Base-by-base conservation (phyloP, 805 yeast species). In the Metschnikowia lachancei region DNA sequence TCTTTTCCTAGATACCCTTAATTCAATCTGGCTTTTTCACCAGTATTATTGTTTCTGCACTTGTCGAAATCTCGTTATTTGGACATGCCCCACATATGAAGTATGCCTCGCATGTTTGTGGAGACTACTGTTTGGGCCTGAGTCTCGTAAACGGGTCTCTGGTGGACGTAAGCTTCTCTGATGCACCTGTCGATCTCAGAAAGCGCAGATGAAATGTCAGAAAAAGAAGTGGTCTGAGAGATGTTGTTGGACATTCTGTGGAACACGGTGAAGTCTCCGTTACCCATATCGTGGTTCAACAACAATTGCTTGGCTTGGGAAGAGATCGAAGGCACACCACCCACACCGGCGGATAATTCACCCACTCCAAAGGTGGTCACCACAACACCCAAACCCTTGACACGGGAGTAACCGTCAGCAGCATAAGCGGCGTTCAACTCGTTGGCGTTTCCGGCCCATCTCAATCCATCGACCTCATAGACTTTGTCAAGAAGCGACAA, bases 291-390 rank as follows among this genome's bases (percentile, higher is more conserved):
- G 70, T 86, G 95, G 67, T 86, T 94, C 65, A 86, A 74, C 61
- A 86, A 68, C 66, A 85, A 71, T 57, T 84, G 85, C 64, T 83
- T 77, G 55, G 84, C 80, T 64, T 83, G 88, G 33, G 95, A 78
- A 28, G 83, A 72, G 59, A 81, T 73, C 45, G 92, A 82, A 54
- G 96, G 95, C 47, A 85, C 75, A 58, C 96, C 96, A 37, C 91
- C 95, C 62, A 88, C 77, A 59, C 94, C 95, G 67, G 95, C 92
- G 24, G 86, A 78, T 61, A 87, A 76, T 67, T 87, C 96, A 65
- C 96, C 96, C 46, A 87, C 96, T 69, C 96, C 96, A 64, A 87
- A 87, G 41, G 96, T 87, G 64, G 95, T 87, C 60, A 87, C 75
- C 41, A 87, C 56, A 57, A 86, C 83, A 51, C 85, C 78, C 63